A percentile compares a stretch with the other conserved stretches of the same genome.
Conservation (phyloP, 305 asterid genomes). For the Fraxinus latifolia region DNA sequence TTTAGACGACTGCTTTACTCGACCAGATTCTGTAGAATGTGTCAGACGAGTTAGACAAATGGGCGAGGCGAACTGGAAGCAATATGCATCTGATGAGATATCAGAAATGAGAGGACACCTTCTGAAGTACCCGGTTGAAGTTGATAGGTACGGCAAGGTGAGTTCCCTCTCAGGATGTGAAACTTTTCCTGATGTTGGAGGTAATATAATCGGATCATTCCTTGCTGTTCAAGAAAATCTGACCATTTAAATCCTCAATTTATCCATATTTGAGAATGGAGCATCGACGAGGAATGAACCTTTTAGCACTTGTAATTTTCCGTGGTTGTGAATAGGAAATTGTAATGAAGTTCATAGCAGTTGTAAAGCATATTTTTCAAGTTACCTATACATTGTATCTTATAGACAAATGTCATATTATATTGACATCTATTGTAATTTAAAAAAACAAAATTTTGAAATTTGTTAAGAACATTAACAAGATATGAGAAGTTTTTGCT, state of each 20-base stretch:
- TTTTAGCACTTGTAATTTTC: background rate
- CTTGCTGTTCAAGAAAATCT: slow-evolving; percentile 87
- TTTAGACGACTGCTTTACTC: slow-evolving; percentile 72
- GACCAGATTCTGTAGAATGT: slow-evolving; percentile 82
- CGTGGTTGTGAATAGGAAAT: background rate
- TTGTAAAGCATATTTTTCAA: background rate
- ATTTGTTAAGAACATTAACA: background rate
- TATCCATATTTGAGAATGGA: background rate
- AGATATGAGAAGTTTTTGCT: background rate
- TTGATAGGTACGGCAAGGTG: slow-evolving; percentile 75
- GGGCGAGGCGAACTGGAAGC: slow-evolving; percentile 83
- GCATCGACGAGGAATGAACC: background rate
- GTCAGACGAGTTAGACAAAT: slow-evolving; percentile 68
- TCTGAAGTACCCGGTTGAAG: slow-evolving; percentile 82
- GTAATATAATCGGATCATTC: slow-evolving; percentile 76
- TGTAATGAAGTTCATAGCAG: background rate
- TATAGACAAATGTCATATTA: background rate
- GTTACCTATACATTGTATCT: background rate
- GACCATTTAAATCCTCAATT: slow-evolving; percentile 45
- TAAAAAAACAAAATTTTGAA: background rate
- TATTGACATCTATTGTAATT: background rate
- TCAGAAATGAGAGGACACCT: slow-evolving; percentile 93
- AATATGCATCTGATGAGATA: slow-evolving; percentile 57
- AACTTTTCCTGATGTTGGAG: slow-evolving; percentile 95
- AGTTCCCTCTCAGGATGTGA: slow-evolving; percentile 63